Conservation (phyloP, 106 monocot species). For the Allium fistulosum region DNA sequence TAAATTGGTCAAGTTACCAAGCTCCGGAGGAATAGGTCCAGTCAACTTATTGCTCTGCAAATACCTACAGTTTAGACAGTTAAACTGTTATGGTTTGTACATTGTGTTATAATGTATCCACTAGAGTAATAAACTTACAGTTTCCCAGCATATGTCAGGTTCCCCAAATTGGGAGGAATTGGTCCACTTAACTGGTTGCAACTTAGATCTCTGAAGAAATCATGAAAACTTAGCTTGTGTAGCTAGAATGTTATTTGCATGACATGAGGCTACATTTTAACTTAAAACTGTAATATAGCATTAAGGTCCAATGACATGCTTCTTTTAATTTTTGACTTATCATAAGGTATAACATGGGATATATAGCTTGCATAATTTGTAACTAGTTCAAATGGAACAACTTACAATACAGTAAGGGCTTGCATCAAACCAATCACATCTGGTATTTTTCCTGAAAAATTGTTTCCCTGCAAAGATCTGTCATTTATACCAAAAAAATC, state of each 20-base stretch:
- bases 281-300: no score
- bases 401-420: slow-evolving; percentile 92
- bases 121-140: slow-evolving; percentile 42
- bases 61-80: slow-evolving; percentile 32
- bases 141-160: slow-evolving; percentile 94
- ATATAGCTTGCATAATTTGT: background rate
- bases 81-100: no score
- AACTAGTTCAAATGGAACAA: background rate
- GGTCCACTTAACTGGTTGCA: slow-evolving; percentile 63
- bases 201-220: slow-evolving; percentile 71
- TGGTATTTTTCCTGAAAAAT: slow-evolving; percentile 74
- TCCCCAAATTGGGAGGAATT: slow-evolving; percentile 88
- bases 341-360: background rate
- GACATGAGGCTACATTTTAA: background rate
- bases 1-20: slow-evolving; percentile 89
- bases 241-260: background rate
- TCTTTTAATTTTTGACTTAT: background rate
- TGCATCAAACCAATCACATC: slow-evolving; percentile 96
- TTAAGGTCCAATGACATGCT: no score
- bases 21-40: slow-evolving; percentile 85
- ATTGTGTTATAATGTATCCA: no score
- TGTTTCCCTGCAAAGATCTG: slow-evolving; percentile 96
- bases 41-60: slow-evolving; percentile 76
- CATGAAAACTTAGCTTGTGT: background rate
- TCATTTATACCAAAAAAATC: background rate